Evolutionary conservation across 768 basidiomycete species (phyloP).

Genomic region (Boletellus sp.): DNA sequence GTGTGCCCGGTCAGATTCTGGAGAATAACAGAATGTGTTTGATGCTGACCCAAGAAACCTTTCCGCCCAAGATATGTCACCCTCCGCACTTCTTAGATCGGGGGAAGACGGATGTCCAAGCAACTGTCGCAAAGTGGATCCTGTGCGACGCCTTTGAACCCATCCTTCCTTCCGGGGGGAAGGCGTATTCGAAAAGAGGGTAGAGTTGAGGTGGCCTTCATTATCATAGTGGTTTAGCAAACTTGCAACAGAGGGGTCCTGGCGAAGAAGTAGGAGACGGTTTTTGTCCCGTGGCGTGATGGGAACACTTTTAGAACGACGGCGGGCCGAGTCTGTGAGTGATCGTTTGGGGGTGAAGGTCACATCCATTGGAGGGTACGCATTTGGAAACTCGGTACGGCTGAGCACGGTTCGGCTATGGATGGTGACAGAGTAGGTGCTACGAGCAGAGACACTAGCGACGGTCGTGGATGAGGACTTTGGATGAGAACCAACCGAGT

Average conservation of each 20-base stretch:
- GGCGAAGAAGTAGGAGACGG: slow-evolving; percentile 57
- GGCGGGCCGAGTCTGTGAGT: slow-evolving; percentile 26
- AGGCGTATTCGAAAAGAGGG: slow-evolving; percentile 63
- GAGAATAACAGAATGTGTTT: not conserved
- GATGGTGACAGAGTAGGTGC: slow-evolving; percentile 72
- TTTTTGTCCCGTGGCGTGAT: slow-evolving; percentile 45
- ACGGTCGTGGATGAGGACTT: slow-evolving; percentile 50
- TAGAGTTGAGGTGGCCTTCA: slow-evolving; percentile 56
- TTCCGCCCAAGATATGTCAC: slow-evolving; percentile 86
- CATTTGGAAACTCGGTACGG: slow-evolving; percentile 62
- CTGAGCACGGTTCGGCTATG: slow-evolving; percentile 58
- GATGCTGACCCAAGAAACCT: slow-evolving; percentile 57
- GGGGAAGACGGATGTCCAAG: slow-evolving; percentile 50
- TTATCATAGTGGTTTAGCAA: slow-evolving; percentile 72
- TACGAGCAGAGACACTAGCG: slow-evolving; percentile 49
- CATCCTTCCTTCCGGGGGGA: slow-evolving; percentile 36
- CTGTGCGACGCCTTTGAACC: slow-evolving; percentile 55
- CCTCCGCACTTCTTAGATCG: slow-evolving; percentile 41
- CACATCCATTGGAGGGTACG: slow-evolving; percentile 44
- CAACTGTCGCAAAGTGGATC: slow-evolving; percentile 72
- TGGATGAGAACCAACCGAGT: slow-evolving; percentile 49
- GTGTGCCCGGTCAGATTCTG: slow-evolving; percentile 9
- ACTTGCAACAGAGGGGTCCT: slow-evolving; percentile 77
- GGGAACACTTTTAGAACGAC: slow-evolving; percentile 33
- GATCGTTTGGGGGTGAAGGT: slow-evolving; percentile 25